phyloP scores from a whole-genome alignment of 371 early-diverging fungal genomes.

The Batrachochytrium dendrobatidis region DNA sequence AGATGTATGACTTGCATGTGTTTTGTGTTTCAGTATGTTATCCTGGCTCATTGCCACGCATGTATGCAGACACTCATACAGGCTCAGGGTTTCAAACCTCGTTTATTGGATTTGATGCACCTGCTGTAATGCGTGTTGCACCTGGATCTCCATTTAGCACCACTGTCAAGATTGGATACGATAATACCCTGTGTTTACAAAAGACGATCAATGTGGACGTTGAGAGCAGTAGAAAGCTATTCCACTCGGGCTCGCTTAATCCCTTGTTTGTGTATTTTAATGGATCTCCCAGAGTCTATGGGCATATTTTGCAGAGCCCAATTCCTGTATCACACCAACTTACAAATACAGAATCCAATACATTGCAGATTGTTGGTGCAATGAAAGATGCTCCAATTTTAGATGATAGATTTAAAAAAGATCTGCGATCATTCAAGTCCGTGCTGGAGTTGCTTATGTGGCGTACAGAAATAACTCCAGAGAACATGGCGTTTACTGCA shows the following conservation, averaged over 20 bases:
- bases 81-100: slow-evolving; percentile 19
- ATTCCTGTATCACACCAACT: too few relatives aligned
- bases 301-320: too few relatives aligned
- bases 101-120: slow-evolving; percentile 13
- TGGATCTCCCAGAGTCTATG: too few relatives aligned
- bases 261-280: too few relatives aligned
- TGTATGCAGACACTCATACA: slow-evolving; percentile 7
- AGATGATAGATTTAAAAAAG: slow-evolving; percentile 17
- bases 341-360: slow-evolving; percentile 9
- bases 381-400: slow-evolving; percentile 22
- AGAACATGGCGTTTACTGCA: slow-evolving; percentile 46
- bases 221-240: too few relatives aligned
- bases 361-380: slow-evolving; percentile 22
- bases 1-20: slow-evolving; percentile 53
- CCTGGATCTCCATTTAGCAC: background rate
- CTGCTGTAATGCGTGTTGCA: background rate
- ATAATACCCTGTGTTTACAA: too few relatives aligned
- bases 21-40: slow-evolving; percentile 53
- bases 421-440: slow-evolving; percentile 20
- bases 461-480: slow-evolving; percentile 11
- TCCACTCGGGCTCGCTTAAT: too few relatives aligned
- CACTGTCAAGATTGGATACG: too few relatives aligned
- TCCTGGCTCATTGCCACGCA: slow-evolving; percentile 57
- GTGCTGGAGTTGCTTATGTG: slow-evolving; percentile 20
- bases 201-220: too few relatives aligned